Base-by-base conservation (phyloP, 2,329 filamentous ascomycete genomes). In the Aaosphaeria pasadenensis region DNA sequence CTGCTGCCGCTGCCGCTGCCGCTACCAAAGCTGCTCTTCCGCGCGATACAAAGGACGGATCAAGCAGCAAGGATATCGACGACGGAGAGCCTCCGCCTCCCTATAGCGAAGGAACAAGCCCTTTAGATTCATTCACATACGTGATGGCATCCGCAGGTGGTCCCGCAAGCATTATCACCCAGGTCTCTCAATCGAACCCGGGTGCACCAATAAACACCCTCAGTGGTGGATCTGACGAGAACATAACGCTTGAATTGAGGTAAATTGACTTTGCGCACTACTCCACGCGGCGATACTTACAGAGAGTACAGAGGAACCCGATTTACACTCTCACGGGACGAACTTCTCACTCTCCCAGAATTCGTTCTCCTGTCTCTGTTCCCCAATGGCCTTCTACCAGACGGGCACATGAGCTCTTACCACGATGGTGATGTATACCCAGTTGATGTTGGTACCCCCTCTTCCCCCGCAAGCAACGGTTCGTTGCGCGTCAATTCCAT, bases 361-460 rank as follows among this genome's bases (percentile, higher is more conserved):
- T 99, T 99, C 64, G 94, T 99, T 41, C 81, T 99, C 40, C 78
- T 99, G 38, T 99, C 94, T n/a, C 80, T 99, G 38, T 99, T 99
- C 63, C 94, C 94, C 36, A 99, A 99, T 69, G 94, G 94, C n/a
- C 81, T 99, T 28, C 91, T 99, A 53, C 94, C 94, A 5, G 94
- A 99, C 71, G 91, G 92, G 11, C 92, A 97, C 66, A 89, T 95
- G 84, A 94, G 89, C 66, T 88, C 89, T 45, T 95, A 92, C 70
- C 84, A 91, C 55, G 94, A 97, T 61, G 88, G 88, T 58, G 92
- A 97, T 70, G 88, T 95, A 52, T 95, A 97, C 62, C 91, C 94
- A 71, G 92, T 99, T 66, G 94, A 99, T 80, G 94, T 99, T 80
- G 79, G 90, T 84, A 70, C 64, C 59, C 51, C 60, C 56, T 56